These are phyloP conservation scores for Brasilioporus rufonigricans DNA, from an alignment of 768 basidiomycete genomes.

Conservation along the genomic window DNA sequence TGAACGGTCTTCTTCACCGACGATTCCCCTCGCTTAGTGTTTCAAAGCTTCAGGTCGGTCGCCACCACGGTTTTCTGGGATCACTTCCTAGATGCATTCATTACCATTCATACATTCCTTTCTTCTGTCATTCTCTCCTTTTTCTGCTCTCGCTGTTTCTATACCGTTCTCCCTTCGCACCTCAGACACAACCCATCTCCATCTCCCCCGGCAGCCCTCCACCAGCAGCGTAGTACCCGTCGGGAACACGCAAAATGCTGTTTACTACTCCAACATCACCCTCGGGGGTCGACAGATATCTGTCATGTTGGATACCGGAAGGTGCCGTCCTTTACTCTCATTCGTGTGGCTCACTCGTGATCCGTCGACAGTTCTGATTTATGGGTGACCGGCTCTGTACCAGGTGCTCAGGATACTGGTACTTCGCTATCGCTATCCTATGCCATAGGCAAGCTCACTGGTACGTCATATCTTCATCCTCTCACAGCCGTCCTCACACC, in stretches of 20 bases:
- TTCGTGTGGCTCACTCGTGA: constrained; percentile 1
- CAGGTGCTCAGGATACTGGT: constrained; percentile 54
- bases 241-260: constrained; percentile 64
- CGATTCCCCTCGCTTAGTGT: too few relatives aligned
- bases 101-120: constrained; percentile 25
- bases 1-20: too few relatives aligned
- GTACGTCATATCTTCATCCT: constrained; percentile 32
- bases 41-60: too few relatives aligned
- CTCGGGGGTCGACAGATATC: constrained; percentile 55
- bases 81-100: constrained; percentile 18
- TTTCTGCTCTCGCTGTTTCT: constrained; percentile 28
- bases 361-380: constrained; percentile 58
- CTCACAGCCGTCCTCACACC: neutral
- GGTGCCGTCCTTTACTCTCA: constrained; percentile 37
- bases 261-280: constrained; percentile 72
- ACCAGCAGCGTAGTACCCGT: constrained; percentile 39
- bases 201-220: constrained; percentile 26
- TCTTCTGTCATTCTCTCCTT: constrained; percentile 12
- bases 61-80: too few relatives aligned
- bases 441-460: constrained; percentile 64
- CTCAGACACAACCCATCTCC: neutral
- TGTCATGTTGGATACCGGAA: constrained; percentile 77
- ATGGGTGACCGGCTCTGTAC: constrained; percentile 59
- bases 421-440: constrained; percentile 56
- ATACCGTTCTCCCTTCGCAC: constrained; percentile 31